Conservation (phyloP, 1,284 basidiomycete species). For the Sporisorium reilianum region DNA sequence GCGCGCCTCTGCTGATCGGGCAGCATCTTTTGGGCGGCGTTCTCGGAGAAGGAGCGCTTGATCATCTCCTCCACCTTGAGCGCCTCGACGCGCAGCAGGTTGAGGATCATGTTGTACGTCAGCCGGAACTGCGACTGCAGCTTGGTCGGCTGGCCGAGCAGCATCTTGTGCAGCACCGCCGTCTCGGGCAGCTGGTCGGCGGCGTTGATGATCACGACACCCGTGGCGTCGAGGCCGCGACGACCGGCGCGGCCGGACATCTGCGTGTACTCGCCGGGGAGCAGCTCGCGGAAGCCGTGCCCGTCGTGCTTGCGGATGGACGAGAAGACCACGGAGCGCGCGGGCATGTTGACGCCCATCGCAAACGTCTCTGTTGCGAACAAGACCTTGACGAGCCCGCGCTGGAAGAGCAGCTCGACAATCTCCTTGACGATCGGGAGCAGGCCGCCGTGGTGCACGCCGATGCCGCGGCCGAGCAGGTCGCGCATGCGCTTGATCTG, state of each 20-base stretch:
- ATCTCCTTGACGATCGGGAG: conserved; percentile 94
- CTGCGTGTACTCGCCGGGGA: conserved; percentile 82
- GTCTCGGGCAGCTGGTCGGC: conserved; percentile 84
- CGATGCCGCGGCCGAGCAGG: conserved; percentile 89
- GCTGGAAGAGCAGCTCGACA: conserved; percentile 94
- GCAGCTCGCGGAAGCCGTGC: conserved; percentile 82
- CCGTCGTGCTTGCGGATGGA: conserved; percentile 97
- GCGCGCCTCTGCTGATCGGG: conserved; percentile 94
- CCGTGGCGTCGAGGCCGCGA: conserved; percentile 92
- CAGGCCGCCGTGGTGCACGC: conserved; percentile 96
- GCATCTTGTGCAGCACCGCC: conserved; percentile 78
- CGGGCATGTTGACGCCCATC: conserved; percentile 99
- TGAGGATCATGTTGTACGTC: conserved; percentile 99
- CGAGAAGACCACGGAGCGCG: conserved; percentile 95
- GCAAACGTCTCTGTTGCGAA: conserved; percentile 99
- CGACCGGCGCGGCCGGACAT: conserved; percentile 99
- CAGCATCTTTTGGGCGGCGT: conserved; percentile 88
- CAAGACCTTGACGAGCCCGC: conserved; percentile 94
- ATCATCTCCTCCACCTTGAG: conserved; percentile 99
- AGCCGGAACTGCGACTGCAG: conserved; percentile 96
- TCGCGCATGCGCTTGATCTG: conserved; percentile 94
- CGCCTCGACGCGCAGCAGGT: conserved; percentile 94
- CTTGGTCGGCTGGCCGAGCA: conserved; percentile 90
- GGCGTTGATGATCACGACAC: conserved; percentile 87
- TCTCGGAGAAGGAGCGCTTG: conserved; percentile 98